Conservation (phyloP, 495 filamentous ascomycete genomes). For the Apiosordaria backusii region DNA sequence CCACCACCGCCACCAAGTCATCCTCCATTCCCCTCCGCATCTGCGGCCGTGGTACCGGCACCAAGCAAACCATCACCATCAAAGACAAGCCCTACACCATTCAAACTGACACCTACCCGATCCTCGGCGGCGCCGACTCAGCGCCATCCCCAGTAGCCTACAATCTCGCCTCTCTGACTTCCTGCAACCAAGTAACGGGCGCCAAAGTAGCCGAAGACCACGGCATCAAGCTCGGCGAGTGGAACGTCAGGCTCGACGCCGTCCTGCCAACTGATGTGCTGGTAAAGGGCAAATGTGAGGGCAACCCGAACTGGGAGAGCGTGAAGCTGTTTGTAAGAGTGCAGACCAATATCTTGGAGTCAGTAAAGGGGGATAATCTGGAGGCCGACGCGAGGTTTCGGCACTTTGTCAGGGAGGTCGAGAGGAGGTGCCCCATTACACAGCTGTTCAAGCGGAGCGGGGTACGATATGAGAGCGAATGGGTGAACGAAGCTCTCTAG, state of each 20-base stretch:
- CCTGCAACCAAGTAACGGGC: slow-evolving; percentile 32
- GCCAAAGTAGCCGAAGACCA: slow-evolving; percentile 23
- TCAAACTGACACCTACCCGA: slow-evolving; percentile 24
- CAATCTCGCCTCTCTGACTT: slow-evolving; percentile 26
- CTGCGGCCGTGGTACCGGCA: slow-evolving; percentile 19
- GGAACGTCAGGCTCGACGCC: slow-evolving; percentile 22
- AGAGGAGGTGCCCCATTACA: slow-evolving; percentile 30
- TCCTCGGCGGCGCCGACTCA: slow-evolving; percentile 26
- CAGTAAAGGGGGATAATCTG: not conserved
- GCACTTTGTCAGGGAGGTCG: slow-evolving; percentile 23
- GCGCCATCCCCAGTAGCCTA: slow-evolving; percentile 28
- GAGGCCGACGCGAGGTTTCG: slow-evolving; percentile 5
- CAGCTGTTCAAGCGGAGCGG: slow-evolving; percentile 27
- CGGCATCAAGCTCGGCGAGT: slow-evolving; percentile 23
- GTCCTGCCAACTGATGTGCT: slow-evolving; percentile 24
- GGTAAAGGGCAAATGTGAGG: slow-evolving; percentile 20
- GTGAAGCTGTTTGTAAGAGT: slow-evolving; percentile 19
- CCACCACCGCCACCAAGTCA: not conserved
- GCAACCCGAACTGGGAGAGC: slow-evolving; percentile 28
- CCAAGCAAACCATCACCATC: slow-evolving; percentile 20
- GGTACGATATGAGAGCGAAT: slow-evolving; percentile 22
- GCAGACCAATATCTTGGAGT: slow-evolving; percentile 22
- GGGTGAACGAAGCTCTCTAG: slow-evolving; percentile 23
- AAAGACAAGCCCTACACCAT: slow-evolving; percentile 25
- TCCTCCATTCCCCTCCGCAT: slow-evolving; percentile 18